phyloP scores from a whole-genome alignment of 2,329 filamentous ascomycete genomes.

The Knoxdaviesia proteae region DNA sequence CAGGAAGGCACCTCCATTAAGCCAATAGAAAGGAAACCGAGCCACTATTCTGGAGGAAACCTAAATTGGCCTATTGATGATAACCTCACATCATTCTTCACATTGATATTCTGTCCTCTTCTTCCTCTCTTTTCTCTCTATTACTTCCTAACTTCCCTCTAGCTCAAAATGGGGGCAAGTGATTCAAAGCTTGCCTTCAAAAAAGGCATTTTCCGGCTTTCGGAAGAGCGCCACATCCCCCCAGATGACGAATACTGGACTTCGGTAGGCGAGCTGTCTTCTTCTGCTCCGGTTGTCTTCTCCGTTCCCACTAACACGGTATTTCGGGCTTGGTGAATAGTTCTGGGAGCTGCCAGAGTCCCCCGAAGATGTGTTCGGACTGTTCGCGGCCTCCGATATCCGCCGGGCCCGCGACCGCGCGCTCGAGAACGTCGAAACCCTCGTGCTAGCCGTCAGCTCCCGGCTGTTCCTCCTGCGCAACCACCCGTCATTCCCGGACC shows the following conservation, averaged over 20 bases:
- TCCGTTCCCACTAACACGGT: not conserved
- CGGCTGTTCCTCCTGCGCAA: constrained; percentile 66
- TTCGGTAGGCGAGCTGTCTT: constrained; percentile 35
- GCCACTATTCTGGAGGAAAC: too few relatives aligned
- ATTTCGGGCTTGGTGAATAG: constrained; percentile 23
- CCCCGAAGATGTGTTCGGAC: constrained; percentile 86
- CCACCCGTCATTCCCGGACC: constrained; percentile 77
- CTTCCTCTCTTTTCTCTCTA: not conserved
- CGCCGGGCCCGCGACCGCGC: constrained; percentile 71
- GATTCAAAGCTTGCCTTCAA: constrained; percentile 99
- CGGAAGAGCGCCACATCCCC: constrained; percentile 74
- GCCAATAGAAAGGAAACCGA: too few relatives aligned
- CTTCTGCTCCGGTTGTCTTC: constrained; percentile 2
- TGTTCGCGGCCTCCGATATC: constrained; percentile 78
- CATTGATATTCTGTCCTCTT: not conserved
- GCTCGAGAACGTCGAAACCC: constrained; percentile 72
- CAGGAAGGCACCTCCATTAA: too few relatives aligned
- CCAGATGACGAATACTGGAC: constrained; percentile 86
- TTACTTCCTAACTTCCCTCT: not conserved
- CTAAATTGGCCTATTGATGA: too few relatives aligned
- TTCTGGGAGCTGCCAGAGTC: constrained; percentile 97
- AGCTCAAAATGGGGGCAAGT: constrained; percentile 64
- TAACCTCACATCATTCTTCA: not conserved
- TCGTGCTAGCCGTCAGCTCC: constrained; percentile 66
- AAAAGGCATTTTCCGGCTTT: constrained; percentile 89